Base-by-base conservation (phyloP, 2,329 filamentous ascomycete genomes). In the Sporothrix mexicana region DNA sequence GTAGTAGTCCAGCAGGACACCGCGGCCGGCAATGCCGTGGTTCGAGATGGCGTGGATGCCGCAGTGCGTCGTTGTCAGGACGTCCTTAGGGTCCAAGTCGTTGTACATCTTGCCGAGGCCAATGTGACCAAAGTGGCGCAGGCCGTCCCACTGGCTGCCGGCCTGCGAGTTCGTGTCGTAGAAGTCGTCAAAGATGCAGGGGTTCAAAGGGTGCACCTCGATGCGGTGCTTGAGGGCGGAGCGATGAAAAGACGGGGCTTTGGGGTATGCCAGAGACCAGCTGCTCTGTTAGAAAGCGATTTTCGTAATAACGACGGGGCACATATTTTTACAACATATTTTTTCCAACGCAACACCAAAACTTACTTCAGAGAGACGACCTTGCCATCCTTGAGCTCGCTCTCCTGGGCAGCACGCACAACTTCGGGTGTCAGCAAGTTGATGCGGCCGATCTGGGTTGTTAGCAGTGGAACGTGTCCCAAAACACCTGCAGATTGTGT, bases 1-100 rank as follows among this genome's bases (percentile, higher is more conserved):
- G 10, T 78, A 79, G 69, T 79, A 89, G 78, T 90, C 87, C 69
- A 90, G 82, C 36, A 90, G 80, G 0, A 90, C 85, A 4, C 86
- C 88, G 1, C 88, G 82, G 0, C 83, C 87, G 5, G 86, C 86
- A 10, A 89, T 76, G 1, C 86, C 86, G 41, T 87, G 87, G 0
- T 81, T n/a, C 1, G 36, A 9, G 9, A 66, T 49, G 51, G 68
- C 72, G 13, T 73, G 72, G 23, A 73, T 73, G 53, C 72, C 72
- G 43, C 72, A 71, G 36, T 62, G 68, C 3, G 57, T 61, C 3
- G 57, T 30, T 3, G 59, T 61, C 17, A 68, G 10, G 10, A 62
- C 68, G 6, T 71, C 70, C 47, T 64, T 57, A 10, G 61, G 70
- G n/a, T 71, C 61, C 1, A 64, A 45, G 17, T 57, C 47, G 68